These are phyloP conservation scores for Suillus variegatus DNA, from an alignment of 768 basidiomycete species.

Conservation along the genomic window DNA sequence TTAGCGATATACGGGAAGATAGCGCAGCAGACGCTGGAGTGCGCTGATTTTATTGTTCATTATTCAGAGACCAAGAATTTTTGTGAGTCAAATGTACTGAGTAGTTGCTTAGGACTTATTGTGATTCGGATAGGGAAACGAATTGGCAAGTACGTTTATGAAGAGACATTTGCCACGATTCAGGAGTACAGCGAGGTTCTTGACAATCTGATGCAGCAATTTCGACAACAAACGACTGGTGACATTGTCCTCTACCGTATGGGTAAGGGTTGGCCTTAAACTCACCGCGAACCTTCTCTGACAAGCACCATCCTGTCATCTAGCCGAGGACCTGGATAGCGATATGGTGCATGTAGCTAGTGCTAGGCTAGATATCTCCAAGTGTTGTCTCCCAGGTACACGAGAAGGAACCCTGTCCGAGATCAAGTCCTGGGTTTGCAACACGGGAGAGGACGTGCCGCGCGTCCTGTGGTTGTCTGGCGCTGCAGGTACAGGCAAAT, in stretches of 20 bases:
- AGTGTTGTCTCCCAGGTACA: conserved; percentile 19
- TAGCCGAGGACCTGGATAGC: neutral
- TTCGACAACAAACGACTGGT: neutral
- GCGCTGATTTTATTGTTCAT: conserved; percentile 26
- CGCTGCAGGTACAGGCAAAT: conserved; percentile 16
- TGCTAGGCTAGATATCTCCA: conserved; percentile 1
- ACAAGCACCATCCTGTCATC: neutral
- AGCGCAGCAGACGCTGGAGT: conserved; percentile 23
- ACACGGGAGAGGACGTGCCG: neutral
- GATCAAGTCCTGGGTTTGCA: conserved; percentile 18
- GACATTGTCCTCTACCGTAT: too few species aligned
- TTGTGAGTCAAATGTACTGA: conserved; percentile 12
- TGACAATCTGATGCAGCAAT: conserved; percentile 3
- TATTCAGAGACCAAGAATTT: conserved; percentile 28
- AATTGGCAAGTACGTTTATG: conserved; percentile 1
- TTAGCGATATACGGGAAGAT: neutral
- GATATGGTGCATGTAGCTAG: neutral
- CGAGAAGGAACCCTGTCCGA: conserved; percentile 11
- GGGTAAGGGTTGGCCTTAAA: neutral
- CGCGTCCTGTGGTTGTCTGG: conserved; percentile 18
- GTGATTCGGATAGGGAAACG: neutral
- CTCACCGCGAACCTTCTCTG: neutral
- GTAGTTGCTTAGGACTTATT: neutral
- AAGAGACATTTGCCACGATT: neutral
- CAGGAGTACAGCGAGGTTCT: neutral